These are phyloP conservation scores for Penicillium sp. DNA, from an alignment of 2,329 filamentous ascomycete genomes.

Conservation along the genomic window DNA sequence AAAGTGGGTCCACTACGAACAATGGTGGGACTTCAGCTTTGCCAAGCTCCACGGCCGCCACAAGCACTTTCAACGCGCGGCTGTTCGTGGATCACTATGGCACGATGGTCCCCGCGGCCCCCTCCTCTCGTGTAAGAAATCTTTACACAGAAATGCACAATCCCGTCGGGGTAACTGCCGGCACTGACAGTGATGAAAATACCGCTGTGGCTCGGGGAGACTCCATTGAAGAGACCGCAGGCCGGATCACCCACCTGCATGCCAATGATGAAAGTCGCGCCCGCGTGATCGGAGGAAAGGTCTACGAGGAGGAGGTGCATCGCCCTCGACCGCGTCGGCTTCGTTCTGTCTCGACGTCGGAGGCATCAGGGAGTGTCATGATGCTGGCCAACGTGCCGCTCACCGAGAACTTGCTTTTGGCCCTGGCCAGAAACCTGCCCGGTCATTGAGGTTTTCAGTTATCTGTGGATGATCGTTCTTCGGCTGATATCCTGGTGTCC, in stretches of 20 bases:
- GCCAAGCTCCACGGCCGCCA: background rate
- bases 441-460: background rate
- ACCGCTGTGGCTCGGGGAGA: background rate
- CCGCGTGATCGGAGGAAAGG: background rate
- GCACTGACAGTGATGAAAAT: background rate
- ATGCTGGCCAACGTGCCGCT: conserved; percentile 4
- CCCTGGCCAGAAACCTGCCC: background rate
- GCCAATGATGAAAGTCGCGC: background rate
- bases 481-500: background rate
- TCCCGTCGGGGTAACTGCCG: background rate
- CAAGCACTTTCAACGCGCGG: background rate
- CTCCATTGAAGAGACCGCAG: background rate
- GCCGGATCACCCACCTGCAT: background rate
- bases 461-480: background rate
- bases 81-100: background rate
- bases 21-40: background rate
- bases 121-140: background rate
- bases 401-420: background rate
- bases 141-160: background rate
- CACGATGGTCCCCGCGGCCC: background rate
- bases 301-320: background rate
- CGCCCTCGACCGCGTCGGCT: background rate
- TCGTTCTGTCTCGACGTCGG: background rate
- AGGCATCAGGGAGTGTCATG: background rate
- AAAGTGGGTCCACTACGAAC: background rate